Conservation (phyloP, 139 green algal genomes). For the Ettlia oleoabundans region DNA sequence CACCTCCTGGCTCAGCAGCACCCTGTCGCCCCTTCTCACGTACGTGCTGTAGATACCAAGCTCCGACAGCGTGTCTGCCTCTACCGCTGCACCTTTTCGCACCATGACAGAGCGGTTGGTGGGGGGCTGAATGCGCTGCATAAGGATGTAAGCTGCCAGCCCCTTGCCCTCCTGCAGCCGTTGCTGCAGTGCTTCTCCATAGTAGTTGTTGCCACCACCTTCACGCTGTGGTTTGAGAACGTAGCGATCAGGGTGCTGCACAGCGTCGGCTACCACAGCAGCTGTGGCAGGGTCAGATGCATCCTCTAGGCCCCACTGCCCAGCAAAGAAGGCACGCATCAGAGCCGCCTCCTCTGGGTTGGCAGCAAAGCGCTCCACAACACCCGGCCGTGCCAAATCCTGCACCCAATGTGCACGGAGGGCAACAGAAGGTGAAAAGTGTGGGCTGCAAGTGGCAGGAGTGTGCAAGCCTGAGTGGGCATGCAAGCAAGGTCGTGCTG, state of each 20-base stretch:
- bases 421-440: too few species aligned
- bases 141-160: constrained; percentile 93
- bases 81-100: constrained; percentile 62
- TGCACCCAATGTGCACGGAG: constrained; percentile 35
- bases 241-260: constrained; percentile 77
- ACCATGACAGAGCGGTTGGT: constrained; percentile 61
- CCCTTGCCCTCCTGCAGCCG: constrained; percentile 51
- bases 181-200: constrained; percentile 73
- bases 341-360: constrained; percentile 35
- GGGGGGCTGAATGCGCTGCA: constrained; percentile 94
- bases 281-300: constrained; percentile 45
- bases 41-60: constrained; percentile 91
- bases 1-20: constrained; percentile 81
- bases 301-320: constrained; percentile 92
- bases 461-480: neutral
- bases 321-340: constrained; percentile 88
- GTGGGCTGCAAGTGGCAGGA: neutral
- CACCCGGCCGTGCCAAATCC: constrained; percentile 66
- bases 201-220: constrained; percentile 98
- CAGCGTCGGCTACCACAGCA: constrained; percentile 65
- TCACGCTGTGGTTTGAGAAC: constrained; percentile 97
- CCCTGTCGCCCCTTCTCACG: constrained; percentile 50
- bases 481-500: too few species aligned
- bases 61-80: constrained; percentile 88
- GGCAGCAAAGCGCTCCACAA: constrained; percentile 73